phyloP scores from a whole-genome alignment of 2,329 filamentous ascomycete genomes.

The Berkeleyomyces basicola region DNA sequence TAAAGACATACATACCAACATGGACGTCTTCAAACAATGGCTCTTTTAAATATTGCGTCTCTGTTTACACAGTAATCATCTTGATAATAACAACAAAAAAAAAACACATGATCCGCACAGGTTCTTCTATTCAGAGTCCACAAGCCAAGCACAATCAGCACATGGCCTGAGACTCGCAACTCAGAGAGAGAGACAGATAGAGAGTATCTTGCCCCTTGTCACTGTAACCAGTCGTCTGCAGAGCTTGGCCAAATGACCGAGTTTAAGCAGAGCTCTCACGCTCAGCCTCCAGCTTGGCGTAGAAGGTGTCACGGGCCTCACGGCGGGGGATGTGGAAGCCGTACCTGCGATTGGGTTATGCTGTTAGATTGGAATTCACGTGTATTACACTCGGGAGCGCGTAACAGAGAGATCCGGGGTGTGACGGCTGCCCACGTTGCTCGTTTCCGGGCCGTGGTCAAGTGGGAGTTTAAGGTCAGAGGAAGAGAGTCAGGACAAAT shows the following conservation, averaged over 20 bases:
- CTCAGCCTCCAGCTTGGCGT: constrained; percentile 40
- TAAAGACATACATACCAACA: neutral
- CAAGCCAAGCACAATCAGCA: constrained; percentile 1
- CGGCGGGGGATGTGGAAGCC: constrained; percentile 46
- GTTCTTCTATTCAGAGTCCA: neutral
- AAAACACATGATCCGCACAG: neutral
- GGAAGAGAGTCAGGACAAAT: neutral
- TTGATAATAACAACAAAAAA: neutral
- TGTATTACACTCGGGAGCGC: neutral
- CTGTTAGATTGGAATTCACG: neutral
- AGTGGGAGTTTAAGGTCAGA: neutral
- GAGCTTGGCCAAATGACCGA: neutral
- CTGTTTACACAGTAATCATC: neutral
- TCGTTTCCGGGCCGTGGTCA: neutral
- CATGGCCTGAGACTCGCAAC: neutral
- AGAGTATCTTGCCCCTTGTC: neutral
- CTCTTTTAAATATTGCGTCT: neutral
- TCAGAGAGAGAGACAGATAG: neutral
- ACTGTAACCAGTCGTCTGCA: neutral
- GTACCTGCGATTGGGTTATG: constrained; percentile 29
- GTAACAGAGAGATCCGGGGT: neutral
- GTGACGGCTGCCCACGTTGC: too few relatives aligned
- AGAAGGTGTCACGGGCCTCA: constrained; percentile 40
- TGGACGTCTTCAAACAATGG: neutral
- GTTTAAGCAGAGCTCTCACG: constrained; percentile 25